A percentile compares a stretch with the other conserved stretches of the same genome.
Evolutionary conservation across 2,329 filamentous ascomycete species (phyloP).

Genomic region (Cladophialophora psammophila): DNA sequence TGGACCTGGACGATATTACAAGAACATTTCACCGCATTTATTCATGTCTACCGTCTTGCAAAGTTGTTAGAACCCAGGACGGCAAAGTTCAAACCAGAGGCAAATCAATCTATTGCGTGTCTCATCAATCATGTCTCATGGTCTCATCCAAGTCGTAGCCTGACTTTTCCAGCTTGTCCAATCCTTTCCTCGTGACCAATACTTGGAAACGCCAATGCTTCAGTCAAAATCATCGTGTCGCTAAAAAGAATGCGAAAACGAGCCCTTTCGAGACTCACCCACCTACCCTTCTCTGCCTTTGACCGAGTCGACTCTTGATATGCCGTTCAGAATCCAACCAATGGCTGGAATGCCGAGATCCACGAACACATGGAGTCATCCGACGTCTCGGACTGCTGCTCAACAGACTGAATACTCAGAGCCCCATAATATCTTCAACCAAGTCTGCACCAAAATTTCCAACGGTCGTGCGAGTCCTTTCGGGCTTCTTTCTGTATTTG

Average conservation of each 20-base stretch:
- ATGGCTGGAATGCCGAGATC: neutral
- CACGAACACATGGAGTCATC: neutral
- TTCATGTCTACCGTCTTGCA: neutral
- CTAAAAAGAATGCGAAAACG: neutral
- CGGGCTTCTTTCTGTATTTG: conserved; percentile 15
- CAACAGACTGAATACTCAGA: neutral
- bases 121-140: conserved; percentile 3
- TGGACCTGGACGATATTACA: too few relatives aligned
- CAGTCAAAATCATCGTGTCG: neutral
- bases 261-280: neutral
- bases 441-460: conserved; percentile 24
- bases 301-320: neutral
- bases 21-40: neutral
- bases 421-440: conserved; percentile 13
- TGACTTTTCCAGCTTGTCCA: neutral
- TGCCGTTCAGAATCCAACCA: neutral
- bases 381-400: neutral
- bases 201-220: neutral
- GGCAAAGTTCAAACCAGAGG: neutral
- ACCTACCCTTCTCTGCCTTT: neutral
- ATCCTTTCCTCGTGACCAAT: neutral
- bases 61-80: neutral
- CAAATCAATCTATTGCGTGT: neutral
- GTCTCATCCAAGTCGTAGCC: neutral
- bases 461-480: conserved; percentile 24